Evolutionary conservation across 202 grass and related monocot species (phyloP).

Genomic region (Zizania palustris): DNA sequence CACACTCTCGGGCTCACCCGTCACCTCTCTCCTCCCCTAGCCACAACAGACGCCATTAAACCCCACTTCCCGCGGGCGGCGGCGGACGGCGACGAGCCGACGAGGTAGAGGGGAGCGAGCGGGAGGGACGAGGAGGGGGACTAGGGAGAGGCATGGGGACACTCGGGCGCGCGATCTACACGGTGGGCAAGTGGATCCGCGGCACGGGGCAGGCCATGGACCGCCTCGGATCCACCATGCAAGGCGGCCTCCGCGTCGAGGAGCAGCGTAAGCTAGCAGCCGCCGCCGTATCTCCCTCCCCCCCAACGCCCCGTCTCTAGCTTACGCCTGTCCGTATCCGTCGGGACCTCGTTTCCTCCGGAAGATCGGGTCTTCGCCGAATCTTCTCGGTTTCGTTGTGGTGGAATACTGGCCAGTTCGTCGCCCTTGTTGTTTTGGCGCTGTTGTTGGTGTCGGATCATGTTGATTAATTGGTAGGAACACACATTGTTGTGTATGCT

Average conservation of each 20-base stretch:
- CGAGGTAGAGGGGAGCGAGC: constrained; percentile 1
- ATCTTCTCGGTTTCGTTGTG: constrained; percentile 9
- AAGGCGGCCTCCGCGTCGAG: constrained; percentile 65
- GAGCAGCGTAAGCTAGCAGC: constrained; percentile 54
- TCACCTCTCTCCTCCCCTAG: background rate
- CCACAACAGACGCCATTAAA: constrained; percentile 25
- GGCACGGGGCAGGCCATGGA: constrained; percentile 85
- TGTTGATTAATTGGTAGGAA: background rate
- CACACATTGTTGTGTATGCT: background rate
- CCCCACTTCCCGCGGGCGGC: constrained; percentile 1
- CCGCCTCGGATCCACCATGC: constrained; percentile 70
- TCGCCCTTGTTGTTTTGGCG: background rate
- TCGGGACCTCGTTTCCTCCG: background rate
- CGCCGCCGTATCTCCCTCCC: background rate
- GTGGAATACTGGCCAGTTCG: background rate
- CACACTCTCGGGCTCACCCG: too few species aligned
- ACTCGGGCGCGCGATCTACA: constrained; percentile 76
- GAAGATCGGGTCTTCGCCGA: constrained; percentile 6
- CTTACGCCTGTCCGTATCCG: too few species aligned
- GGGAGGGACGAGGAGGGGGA: background rate
- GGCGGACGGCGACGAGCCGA: constrained; percentile 39
- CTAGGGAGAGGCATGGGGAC: constrained; percentile 53
- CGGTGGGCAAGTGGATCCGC: constrained; percentile 88
- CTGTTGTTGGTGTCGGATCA: constrained; percentile 13
- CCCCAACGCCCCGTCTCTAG: background rate